These are phyloP conservation scores for Omphalotus olearius DNA, from an alignment of 1,284 basidiomycete genomes.

Conservation along the genomic window DNA sequence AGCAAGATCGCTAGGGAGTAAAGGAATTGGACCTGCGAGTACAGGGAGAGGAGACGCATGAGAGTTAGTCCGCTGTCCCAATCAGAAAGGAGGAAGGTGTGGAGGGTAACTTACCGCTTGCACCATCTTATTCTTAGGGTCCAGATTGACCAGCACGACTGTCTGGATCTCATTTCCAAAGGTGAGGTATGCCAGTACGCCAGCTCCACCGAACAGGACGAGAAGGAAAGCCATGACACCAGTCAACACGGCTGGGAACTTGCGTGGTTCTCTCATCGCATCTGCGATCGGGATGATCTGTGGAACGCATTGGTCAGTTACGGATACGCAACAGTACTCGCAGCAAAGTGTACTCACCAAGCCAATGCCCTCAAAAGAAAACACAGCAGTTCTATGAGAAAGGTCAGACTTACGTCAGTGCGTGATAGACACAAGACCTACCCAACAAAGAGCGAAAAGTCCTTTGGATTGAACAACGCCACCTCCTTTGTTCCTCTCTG, in stretches of 20 bases:
- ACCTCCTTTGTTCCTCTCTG: constrained; percentile 78
- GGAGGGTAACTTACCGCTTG: constrained; percentile 59
- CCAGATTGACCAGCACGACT: constrained; percentile 91
- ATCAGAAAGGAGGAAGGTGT: not conserved
- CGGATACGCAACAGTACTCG: not conserved
- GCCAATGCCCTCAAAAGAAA: constrained; percentile 98
- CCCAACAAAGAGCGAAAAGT: constrained; percentile 93
- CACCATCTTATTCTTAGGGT: constrained; percentile 77
- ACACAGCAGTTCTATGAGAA: constrained; percentile 82
- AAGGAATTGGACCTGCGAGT: constrained; percentile 69
- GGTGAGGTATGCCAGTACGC: constrained; percentile 83
- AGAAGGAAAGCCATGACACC: constrained; percentile 74
- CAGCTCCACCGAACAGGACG: constrained; percentile 83
- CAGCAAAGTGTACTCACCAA: constrained; percentile 51
- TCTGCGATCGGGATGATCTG: constrained; percentile 95
- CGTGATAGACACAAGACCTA: constrained; percentile 29
- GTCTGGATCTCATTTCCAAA: constrained; percentile 90
- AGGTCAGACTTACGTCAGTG: not conserved
- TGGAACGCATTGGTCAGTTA: constrained; percentile 5
- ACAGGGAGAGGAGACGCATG: constrained; percentile 2
- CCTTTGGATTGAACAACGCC: constrained; percentile 82
- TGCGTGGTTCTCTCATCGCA: constrained; percentile 91
- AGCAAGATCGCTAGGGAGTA: constrained; percentile 94
- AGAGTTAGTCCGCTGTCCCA: not conserved
- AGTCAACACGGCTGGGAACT: constrained; percentile 86